Evolutionary conservation across 176 grass and related monocot genomes (phyloP), one percentile per base, ranked within the genome.

Genomic region (Avena eriantha): DNA sequence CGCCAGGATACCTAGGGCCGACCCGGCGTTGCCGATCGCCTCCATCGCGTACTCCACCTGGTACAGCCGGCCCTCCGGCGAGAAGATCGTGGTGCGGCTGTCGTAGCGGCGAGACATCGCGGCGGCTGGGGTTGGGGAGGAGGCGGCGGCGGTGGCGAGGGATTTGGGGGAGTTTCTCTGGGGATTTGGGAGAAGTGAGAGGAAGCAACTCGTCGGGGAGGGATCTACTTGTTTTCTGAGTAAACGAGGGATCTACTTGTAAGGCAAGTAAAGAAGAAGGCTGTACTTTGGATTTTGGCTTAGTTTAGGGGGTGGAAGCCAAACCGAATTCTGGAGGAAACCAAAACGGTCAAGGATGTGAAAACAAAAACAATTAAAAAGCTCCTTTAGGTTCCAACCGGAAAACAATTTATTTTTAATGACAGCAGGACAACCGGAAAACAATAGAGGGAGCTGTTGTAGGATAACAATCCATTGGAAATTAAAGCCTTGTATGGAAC

Each of bases 41-140:
- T 97, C 95, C 95, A 97, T 97, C 67, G 95, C 95, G 84, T 97
- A 97, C 88, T 97, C 95, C 86, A 97, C 95, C 90, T 97, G 95
- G 92, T 97, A 97, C 5, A 97, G 86, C 4, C 95, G 90, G 10
- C 95, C 95, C 78, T 97, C 95, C 80, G 95, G 95, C 41, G 95
- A 97, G 95, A 97, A 97, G 86, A 97, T 97, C 80, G 95, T 94
- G 19, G 95, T 97, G 29, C 95, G 92, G 92, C 95, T 97, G 77
- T 97, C 95, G 73, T 97, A 97, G 35, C 95, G 92, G 80, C 95
- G 95, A 88, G 95, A 97, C 95, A 97, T 97, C 54, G 55, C 78
- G 86, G 55, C 89, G 88, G 65, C 39, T 82, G 82, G 55, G 45
- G 33, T 61, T 55, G 81, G 71, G 61, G 53, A 64, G 84, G 64